A percentile compares a stretch with the other conserved stretches of the same genome.
Evolutionary conservation across 176 grass and related monocot species (phyloP).

Genomic region (Oryza australiensis): DNA sequence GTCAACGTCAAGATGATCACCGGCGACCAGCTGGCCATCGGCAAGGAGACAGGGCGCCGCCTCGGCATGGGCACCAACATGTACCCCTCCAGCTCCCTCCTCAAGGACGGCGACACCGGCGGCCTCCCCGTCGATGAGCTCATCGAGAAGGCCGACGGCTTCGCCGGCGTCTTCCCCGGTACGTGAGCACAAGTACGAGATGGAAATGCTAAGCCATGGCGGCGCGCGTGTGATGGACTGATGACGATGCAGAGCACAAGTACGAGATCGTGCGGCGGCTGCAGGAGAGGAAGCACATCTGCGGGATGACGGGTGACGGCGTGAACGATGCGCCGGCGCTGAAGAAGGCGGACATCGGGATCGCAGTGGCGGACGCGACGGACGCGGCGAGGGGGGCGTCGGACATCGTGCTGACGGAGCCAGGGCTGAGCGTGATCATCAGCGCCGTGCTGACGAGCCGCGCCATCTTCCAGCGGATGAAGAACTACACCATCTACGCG

Average conservation of each 20-base stretch:
- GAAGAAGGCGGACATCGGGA: conserved; percentile 93
- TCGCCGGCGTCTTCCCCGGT: conserved; percentile 81
- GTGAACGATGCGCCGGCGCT: conserved; percentile 93
- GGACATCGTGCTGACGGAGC: conserved; percentile 89
- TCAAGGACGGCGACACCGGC: conserved; percentile 48
- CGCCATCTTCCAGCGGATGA: conserved; percentile 90
- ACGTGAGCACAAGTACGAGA: not conserved
- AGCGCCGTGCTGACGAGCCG: conserved; percentile 75
- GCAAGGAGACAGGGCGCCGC: conserved; percentile 74
- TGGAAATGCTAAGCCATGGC: not conserved
- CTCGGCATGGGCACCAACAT: conserved; percentile 94
- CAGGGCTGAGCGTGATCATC: conserved; percentile 80
- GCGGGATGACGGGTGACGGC: conserved; percentile 88
- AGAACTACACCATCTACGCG: conserved; percentile 97
- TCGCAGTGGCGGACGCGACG: conserved; percentile 79
- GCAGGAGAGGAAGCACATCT: conserved; percentile 79
- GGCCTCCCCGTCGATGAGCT: conserved; percentile 66
- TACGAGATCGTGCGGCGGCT: conserved; percentile 85
- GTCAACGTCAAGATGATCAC: conserved; percentile 99
- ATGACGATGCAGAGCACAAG: conserved; percentile 63
- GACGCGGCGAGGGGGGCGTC: conserved; percentile 75
- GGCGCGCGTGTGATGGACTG: too few relatives aligned
- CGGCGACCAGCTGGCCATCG: conserved; percentile 81
- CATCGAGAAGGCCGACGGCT: conserved; percentile 86
- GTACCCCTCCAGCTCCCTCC: conserved; percentile 74